Conservation (phyloP, 139 green algal genomes). For the Zygnema circumcarinatum region DNA sequence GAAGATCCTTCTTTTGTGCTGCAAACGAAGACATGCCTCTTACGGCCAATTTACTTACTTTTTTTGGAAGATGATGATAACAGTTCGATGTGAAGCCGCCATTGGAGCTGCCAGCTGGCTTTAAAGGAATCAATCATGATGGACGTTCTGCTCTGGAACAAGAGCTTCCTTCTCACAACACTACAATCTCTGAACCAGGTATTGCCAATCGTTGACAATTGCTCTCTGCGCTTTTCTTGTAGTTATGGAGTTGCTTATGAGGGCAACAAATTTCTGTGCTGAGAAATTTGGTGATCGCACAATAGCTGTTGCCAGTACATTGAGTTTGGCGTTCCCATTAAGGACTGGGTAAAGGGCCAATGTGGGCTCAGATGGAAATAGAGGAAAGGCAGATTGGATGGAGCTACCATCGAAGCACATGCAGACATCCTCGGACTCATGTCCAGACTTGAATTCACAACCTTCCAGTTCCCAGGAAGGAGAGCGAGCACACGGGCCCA, state of each 20-base stretch:
- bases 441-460: background rate
- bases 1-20: too few species aligned
- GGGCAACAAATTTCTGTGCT: background rate
- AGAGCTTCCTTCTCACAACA: background rate
- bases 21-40: too few species aligned
- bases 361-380: too few species aligned
- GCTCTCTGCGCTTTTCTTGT: background rate
- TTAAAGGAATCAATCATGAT: background rate
- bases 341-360: too few species aligned
- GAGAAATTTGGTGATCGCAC: background rate
- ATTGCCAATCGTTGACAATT: background rate
- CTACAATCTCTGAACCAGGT: background rate
- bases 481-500: background rate
- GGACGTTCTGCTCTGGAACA: background rate
- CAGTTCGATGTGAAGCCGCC: background rate
- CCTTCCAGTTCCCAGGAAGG: constrained; percentile 21
- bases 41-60: too few species aligned
- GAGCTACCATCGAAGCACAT: too few species aligned
- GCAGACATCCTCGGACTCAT: too few species aligned
- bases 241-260: background rate
- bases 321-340: too few species aligned
- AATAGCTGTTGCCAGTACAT: background rate
- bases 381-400: too few species aligned
- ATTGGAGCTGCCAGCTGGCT: constrained; percentile 13
- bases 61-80: background rate